Evolutionary conservation across 306 rosid genomes (phyloP).

Genomic region (Luffa acutangula): DNA sequence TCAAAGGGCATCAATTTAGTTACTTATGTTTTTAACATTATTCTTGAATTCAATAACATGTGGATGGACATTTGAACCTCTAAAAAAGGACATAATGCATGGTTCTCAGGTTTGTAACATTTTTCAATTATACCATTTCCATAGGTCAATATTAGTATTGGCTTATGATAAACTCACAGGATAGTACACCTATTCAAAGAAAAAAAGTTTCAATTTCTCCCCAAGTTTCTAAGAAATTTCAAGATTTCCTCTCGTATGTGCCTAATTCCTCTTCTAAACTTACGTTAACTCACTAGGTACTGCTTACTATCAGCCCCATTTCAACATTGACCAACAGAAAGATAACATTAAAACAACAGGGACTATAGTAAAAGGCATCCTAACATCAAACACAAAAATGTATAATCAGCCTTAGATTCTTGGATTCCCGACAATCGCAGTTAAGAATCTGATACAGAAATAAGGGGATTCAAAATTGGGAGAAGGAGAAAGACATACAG

Average conservation of each 20-base stretch:
- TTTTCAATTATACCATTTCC: not conserved
- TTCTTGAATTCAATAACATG: not conserved
- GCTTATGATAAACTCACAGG: not conserved
- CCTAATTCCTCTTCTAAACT: not conserved
- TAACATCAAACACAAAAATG: not conserved
- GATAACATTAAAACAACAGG: not conserved
- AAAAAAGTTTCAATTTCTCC: not conserved
- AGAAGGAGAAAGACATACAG: slow-evolving; percentile 23
- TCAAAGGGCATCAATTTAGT: not conserved
- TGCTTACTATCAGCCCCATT: not conserved
- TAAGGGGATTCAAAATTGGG: not conserved
- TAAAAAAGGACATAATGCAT: too few species aligned
- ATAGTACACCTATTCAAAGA: not conserved
- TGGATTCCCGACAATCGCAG: not conserved
- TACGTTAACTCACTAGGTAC: not conserved
- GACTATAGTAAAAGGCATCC: not conserved
- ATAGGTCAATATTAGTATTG: not conserved
- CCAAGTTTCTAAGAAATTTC: not conserved
- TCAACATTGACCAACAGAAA: not conserved
- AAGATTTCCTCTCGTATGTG: not conserved
- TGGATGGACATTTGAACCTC: too few species aligned
- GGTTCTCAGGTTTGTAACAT: too few species aligned
- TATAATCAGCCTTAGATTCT: not conserved
- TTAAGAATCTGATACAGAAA: not conserved
- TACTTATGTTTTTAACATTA: not conserved